phyloP scores from a whole-genome alignment of 225 moss, liverwort and hornwort species.

The Rhytidiadelphus loreus region DNA sequence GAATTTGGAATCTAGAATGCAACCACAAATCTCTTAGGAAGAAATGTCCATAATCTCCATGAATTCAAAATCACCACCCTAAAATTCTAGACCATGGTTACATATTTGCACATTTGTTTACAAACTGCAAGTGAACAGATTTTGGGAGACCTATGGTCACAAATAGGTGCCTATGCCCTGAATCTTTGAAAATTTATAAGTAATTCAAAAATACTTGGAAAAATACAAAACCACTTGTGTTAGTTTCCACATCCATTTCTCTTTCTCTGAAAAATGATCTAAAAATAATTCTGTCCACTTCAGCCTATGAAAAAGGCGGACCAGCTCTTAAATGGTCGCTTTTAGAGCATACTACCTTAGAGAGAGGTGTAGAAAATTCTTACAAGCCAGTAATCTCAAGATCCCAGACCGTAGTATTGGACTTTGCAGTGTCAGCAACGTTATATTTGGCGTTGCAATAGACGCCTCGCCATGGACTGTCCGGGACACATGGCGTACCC shows the following conservation, averaged over 20 bases:
- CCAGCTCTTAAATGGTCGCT: no score
- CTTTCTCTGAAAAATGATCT: no score
- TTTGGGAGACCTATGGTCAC: no score
- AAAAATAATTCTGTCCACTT: no score
- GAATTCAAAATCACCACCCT: neutral
- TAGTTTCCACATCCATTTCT: neutral
- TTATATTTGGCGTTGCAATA: neutral
- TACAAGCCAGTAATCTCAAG: slow-evolving; percentile 16
- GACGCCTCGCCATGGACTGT: slow-evolving; percentile 16
- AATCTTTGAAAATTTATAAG: no score
- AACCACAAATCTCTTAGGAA: accelerated
- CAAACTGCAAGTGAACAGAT: accelerated
- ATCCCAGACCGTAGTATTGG: neutral
- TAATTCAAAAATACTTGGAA: no score
- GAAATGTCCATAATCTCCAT: no score
- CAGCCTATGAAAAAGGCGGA: no score
- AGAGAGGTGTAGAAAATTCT: neutral
- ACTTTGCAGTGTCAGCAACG: neutral
- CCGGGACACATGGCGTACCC: slow-evolving; percentile 3
- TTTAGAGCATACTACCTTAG: no score
- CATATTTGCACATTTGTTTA: neutral
- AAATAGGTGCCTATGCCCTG: no score
- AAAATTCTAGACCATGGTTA: neutral
- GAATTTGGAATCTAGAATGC: neutral
- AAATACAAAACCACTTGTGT: no score